A percentile compares a stretch with the other conserved stretches of the same genome.
phyloP scores from a whole-genome alignment of 2,329 filamentous ascomycete genomes.

The Colletotrichum salicis region DNA sequence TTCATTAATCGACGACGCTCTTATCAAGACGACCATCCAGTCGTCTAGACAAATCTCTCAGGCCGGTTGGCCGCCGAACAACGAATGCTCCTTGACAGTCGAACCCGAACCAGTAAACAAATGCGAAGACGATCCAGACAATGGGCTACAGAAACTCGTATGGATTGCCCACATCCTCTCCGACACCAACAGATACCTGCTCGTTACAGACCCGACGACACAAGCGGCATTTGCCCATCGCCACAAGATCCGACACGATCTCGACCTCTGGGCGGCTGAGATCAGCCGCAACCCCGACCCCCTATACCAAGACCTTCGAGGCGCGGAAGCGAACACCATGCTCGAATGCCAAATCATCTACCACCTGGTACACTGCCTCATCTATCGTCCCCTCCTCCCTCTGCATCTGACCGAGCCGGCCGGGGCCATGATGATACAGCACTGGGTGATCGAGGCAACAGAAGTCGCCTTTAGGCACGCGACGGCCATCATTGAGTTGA shows the following conservation, averaged over 20 bases:
- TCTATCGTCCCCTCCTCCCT: constrained; percentile 21
- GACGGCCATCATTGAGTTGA: constrained; percentile 20
- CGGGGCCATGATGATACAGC: constrained; percentile 23
- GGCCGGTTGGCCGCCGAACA: neutral
- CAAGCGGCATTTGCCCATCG: constrained; percentile 23
- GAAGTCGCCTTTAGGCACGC: constrained; percentile 22
- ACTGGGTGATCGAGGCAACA: constrained; percentile 20
- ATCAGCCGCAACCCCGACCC: neutral
- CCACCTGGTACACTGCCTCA: constrained; percentile 27
- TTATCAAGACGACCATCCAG: constrained; percentile 13
- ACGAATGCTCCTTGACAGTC: neutral
- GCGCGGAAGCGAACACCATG: neutral
- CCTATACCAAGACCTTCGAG: neutral
- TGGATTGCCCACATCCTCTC: constrained; percentile 15
- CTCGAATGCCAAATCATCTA: constrained; percentile 9
- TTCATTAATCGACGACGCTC: constrained; percentile 19
- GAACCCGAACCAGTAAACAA: neutral
- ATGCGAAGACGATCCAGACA: neutral
- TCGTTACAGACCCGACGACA: constrained; percentile 3
- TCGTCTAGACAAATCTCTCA: neutral
- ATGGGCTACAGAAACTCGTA: constrained; percentile 12
- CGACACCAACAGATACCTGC: constrained; percentile 24
- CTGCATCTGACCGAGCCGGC: constrained; percentile 16
- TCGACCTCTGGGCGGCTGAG: constrained; percentile 21
- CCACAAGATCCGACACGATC: constrained; percentile 25